Evolutionary conservation across 1,284 basidiomycete species (phyloP), one percentile per base, ranked within the genome.

Genomic region (Singerocomus inundabilis): DNA sequence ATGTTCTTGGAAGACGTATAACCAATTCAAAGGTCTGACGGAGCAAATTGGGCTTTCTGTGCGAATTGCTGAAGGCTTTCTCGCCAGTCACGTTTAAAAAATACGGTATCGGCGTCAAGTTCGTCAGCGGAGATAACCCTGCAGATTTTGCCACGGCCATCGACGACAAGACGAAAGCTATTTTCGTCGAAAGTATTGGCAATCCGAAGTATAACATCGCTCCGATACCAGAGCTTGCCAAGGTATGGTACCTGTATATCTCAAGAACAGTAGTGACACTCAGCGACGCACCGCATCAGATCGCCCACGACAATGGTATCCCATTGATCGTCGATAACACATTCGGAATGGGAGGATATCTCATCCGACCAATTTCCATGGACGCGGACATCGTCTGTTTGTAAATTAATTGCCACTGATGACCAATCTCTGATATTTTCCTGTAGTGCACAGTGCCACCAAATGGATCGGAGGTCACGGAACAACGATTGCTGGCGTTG

Each of bases 391-490:
- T 94, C 52, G 78, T 93, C 53, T 72, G 80, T 21, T 80, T 34
- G 74, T 65, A 21, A 15, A 25, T 43, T 30, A 11, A 5, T 8
- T 12, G 4, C 37, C 6, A 11, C 12, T 8, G 29, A 18, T 29
- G 9, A 16, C 1, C 6, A 2, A 18, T 16, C 11, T 8, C 12
- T 47, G 38, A 53, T 40, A 41, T 32, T 16, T 4, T 6, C 6
- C 21, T 21, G 21, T 13, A 76, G 85, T 91, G 16, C 87, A 92
- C 71, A 88, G 84, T 49, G 90, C 89, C 1, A 93, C 91, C 12
- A 93, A 94, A 67, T 93, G 91, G 91, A 92, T 93, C 46, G 87
- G 89, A 25, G 90, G 91, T 1, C 92, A 93, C 66, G 91, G 91
- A 45, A 93, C 85, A 1, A 91, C 89, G 30, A 91, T 94, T 43